phyloP scores from a whole-genome alignment of 2,329 filamentous ascomycete genomes.

The Monosporascus sp. region DNA sequence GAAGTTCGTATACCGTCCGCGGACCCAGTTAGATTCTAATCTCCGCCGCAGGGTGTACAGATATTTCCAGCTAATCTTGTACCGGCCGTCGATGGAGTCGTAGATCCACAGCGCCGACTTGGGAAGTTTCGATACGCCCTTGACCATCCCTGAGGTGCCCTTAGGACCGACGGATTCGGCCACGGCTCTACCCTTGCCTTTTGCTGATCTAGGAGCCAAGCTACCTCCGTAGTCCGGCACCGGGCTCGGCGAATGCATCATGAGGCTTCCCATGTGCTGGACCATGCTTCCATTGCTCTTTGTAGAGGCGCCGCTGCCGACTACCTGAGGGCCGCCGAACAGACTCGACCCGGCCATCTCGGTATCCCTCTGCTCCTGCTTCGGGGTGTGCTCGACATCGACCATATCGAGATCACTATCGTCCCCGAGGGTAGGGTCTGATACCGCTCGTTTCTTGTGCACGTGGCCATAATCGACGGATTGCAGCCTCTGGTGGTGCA shows the following conservation, averaged over 20 bases:
- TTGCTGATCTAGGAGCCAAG: slow-evolving; percentile 14
- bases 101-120: slow-evolving; percentile 47
- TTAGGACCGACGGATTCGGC: slow-evolving; percentile 9
- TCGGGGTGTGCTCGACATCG: slow-evolving; percentile 29
- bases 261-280: slow-evolving; percentile 25
- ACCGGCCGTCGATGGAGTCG: slow-evolving; percentile 41
- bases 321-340: slow-evolving; percentile 19
- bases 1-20: slow-evolving; percentile 77
- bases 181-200: slow-evolving; percentile 33
- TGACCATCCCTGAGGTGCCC: slow-evolving; percentile 5
- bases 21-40: slow-evolving; percentile 87
- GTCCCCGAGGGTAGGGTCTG: slow-evolving; percentile 30
- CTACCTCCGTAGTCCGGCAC: slow-evolving; percentile 24
- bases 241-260: slow-evolving; percentile 30
- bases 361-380: slow-evolving; percentile 18
- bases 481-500: slow-evolving; percentile 36
- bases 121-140: slow-evolving; percentile 22
- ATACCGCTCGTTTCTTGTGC: slow-evolving; percentile 50
- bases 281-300: slow-evolving; percentile 21
- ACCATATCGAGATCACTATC: slow-evolving; percentile 47
- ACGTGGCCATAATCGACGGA: slow-evolving; percentile 46
- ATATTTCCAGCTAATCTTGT: slow-evolving; percentile 85
- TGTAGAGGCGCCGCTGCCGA: slow-evolving; percentile 20
- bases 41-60: slow-evolving; percentile 82
- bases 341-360: slow-evolving; percentile 19